Base-by-base conservation (phyloP, 371 early-diverging fungal genomes). In the Blakeslea trispora region DNA sequence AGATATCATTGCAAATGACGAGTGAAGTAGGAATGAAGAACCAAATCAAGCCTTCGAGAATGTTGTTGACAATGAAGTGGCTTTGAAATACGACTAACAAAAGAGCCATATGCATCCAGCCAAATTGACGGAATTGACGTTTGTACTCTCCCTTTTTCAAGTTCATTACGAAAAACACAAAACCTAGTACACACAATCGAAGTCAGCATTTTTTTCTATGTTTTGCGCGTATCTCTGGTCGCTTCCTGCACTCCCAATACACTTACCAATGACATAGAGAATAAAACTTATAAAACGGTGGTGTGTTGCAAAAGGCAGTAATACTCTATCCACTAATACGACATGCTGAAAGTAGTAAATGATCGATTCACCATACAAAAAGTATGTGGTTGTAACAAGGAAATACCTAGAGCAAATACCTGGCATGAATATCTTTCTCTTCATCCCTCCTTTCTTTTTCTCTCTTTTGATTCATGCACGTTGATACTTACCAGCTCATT, bases 1-100 rank as follows among this genome's bases (percentile, higher is more conserved):
- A 91, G 34, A 97, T 95, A 72, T 99, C 99, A 81, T 99, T 99
- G 54, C 88, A 83, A 42, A 97, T 90, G 21, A 99, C 99, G 35
- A 99, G 79, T 6, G 92, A 81, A 0, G 85, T 88, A 0, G 99
- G 99, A 60, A 97, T 71, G 48, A 99, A 79, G 75, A 93, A 91
- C 68, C 97, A 99, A 55, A 97, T 92, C 68, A 97, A 80, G 7
- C 98, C 99, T 77, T 96, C 94, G 63, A 97, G 86, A 61, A 99
- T 92, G 78, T 98, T 99, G 70, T 91, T 90, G 59, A 99, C 90
- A 70, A 96, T 93, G 61, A 94, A 93, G 67, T 96, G 93, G 56
- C 92, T 90, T 71, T 93, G 92, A 59, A 88, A 81, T 40, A 94
- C 92, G 24, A 98, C 92, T 37, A 96, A 71, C 32, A 96, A 74